Conservation (phyloP, 176 grass and related monocot species). For the sorghum (Sorghum bicolor) region DNA sequence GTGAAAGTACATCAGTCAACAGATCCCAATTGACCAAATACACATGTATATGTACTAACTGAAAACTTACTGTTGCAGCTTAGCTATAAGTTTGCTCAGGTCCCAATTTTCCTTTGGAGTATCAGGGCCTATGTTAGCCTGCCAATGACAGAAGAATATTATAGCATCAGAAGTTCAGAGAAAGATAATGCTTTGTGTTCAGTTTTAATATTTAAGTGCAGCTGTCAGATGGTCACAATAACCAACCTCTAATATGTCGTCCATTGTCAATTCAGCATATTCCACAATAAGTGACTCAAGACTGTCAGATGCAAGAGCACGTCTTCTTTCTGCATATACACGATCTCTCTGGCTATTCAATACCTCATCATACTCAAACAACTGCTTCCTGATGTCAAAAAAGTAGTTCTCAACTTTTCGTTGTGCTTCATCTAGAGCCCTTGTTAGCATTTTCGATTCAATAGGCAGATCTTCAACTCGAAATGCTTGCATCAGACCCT, state of each 20-base stretch:
- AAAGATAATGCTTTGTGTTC: neutral
- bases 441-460: slow-evolving; percentile 98
- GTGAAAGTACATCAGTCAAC: neutral
- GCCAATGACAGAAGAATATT: neutral
- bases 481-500: slow-evolving; percentile 95
- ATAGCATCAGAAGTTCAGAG: neutral
- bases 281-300: slow-evolving; percentile 89
- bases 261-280: slow-evolving; percentile 97
- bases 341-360: slow-evolving; percentile 97
- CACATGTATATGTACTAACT: neutral
- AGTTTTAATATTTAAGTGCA: neutral
- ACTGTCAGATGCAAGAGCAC: slow-evolving; percentile 75
- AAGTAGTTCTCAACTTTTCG: slow-evolving; percentile 99
- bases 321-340: slow-evolving; percentile 90
- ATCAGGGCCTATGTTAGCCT: slow-evolving; percentile 91
- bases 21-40: slow-evolving; percentile 22
- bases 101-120: slow-evolving; percentile 82
- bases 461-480: slow-evolving; percentile 98
- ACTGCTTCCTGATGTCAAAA: slow-evolving; percentile 94
- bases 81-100: slow-evolving; percentile 78
- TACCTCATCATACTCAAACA: slow-evolving; percentile 98
- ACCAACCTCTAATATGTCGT: slow-evolving; percentile 92
- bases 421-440: slow-evolving; percentile 97
- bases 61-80: slow-evolving; percentile 93
- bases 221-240: neutral